Evolutionary conservation across 495 filamentous ascomycete species (phyloP), one percentile per base, ranked within the genome.

Genomic region (Parachaetomium inaequale): DNA sequence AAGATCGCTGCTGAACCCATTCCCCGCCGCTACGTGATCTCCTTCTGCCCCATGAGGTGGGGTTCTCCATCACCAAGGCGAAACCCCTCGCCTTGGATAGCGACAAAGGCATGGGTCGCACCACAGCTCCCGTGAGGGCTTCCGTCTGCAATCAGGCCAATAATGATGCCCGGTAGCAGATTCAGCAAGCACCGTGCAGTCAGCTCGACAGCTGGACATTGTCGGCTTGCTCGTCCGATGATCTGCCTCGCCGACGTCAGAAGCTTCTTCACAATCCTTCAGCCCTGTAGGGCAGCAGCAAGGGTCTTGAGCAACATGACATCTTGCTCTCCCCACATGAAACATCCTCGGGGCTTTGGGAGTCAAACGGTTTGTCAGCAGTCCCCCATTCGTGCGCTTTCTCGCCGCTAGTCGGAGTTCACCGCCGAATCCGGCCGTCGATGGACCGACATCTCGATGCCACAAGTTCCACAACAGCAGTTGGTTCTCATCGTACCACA

Each of bases 271-370:
- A 26, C 49, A 43, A 64, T 64, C 62, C 62, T 43, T 49, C 62
- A 64, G 62, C 62, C 62, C 56, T 64, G 62, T 59, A 64, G 49
- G 62, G 62, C 55, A 58, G 34, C 6, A 42, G 49, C 21, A 25
- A 46, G 17, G n/a, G 21, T 23, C n/a, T 21, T 46, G 43, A 21
- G 17, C 21, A 19, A 3, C 3, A 23, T 50, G 46, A 4, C 46
- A 50, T 1, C 46, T 40, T 49, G 1, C 10, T 43, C 40, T 21
- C 2, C 10, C 32, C 32, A 34, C n/a, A 11, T 34, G 32, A 34
- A 34, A 43, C 40, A 46, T 12, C 6, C 14, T 15, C 12, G 17
- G 14, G 42, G 17, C 42, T 46, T 10, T 23, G 42, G 4, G 19
- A 46, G 14, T n/a, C 42, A 17, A 46, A 21, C n/a, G 14, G 7